Base-by-base conservation (phyloP, 2,329 filamentous ascomycete species). In the Fusarium sp. region DNA sequence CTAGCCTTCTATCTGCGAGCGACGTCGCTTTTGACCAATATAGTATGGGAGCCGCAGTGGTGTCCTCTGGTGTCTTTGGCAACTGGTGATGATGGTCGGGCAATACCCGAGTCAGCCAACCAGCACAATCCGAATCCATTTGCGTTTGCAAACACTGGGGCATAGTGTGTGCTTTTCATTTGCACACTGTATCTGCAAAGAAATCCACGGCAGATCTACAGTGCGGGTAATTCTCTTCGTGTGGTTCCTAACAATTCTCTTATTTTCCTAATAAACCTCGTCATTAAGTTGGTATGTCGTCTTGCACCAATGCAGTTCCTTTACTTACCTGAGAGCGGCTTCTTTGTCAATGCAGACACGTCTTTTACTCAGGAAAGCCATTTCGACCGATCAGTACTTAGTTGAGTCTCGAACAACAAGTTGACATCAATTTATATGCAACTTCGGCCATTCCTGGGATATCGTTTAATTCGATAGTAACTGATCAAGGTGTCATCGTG, bases 41-140 rank as follows among this genome's bases (percentile, higher is more conserved):
- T 23, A 29, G 51, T 29, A 65, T 23, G 29, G 23, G 49, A 39
- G 33, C 61, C 46, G 44, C 41, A 59, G n/a, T 31, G 56, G 48
- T 45, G 18, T 42, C 58, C 29, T 55, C 51, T 54, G 65, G 37
- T 42, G 58, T 69, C 41, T 72, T 71, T 41, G 52, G 51, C 51
- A 64, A 56, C 66, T 68, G 59, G 63, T 61, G 70, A 68, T 68
- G 70, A 58, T 31, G 60, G 67, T 73, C 60, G 67, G 66, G 70
- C 63, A 46, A 63, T 48, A 42, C 55, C 54, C 42, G 56, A 38
- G 59, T 60, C 70, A 72, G 68, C 70, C 66, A 52, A 73, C 62
- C 51, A 49, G 63, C 44, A 48, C 63, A 62, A 69, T 23, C 51
- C 46, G 67, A 61, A 27, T 64, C 35, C 19, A 48, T 63, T 64